These are phyloP conservation scores for Coemansia sp. DNA, from an alignment of 192 early-diverging fungal genomes.

Conservation along the genomic window DNA sequence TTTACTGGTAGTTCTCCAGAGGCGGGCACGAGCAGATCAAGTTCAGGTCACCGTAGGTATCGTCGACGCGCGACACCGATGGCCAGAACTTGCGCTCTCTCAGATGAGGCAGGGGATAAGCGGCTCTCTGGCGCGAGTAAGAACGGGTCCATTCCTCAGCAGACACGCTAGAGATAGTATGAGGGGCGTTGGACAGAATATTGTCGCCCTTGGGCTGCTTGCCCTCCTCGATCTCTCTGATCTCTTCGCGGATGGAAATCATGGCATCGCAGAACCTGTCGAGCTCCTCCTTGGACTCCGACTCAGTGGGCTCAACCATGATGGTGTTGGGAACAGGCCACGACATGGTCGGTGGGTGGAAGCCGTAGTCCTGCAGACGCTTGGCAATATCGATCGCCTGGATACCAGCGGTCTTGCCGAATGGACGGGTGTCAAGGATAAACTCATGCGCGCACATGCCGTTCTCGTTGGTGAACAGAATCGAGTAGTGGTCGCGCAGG, in stretches of 20 bases:
- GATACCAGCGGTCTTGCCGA: constrained; percentile 70
- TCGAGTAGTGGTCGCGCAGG: constrained; percentile 85
- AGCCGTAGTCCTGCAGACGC: constrained; percentile 97
- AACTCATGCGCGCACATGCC: constrained; percentile 99
- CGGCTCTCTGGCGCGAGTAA: constrained; percentile 85
- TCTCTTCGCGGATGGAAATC: constrained; percentile 93
- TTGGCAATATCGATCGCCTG: constrained; percentile 98
- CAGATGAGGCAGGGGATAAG: constrained; percentile 82
- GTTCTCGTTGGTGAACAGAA: constrained; percentile 88
- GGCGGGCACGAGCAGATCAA: constrained; percentile 96
- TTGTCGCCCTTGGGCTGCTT: constrained; percentile 83
- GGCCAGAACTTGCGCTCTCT: constrained; percentile 97
- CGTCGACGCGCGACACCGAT: constrained; percentile 86
- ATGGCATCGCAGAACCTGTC: constrained; percentile 98
- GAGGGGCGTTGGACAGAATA: constrained; percentile 84
- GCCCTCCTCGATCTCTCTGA: constrained; percentile 81
- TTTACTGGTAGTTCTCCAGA: constrained; percentile 68
- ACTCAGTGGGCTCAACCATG: constrained; percentile 99
- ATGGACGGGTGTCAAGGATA: constrained; percentile 94
- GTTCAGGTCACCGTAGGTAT: constrained; percentile 93
- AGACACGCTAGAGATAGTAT: constrained; percentile 75
- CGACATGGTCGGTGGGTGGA: constrained; percentile 99
- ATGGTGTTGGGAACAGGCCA: constrained; percentile 98
- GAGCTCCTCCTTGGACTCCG: constrained; percentile 87
- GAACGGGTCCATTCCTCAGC: constrained; percentile 81